These are phyloP conservation scores for Spirogloea muscicola DNA, from an alignment of 139 green algal genomes.

Conservation along the genomic window DNA sequence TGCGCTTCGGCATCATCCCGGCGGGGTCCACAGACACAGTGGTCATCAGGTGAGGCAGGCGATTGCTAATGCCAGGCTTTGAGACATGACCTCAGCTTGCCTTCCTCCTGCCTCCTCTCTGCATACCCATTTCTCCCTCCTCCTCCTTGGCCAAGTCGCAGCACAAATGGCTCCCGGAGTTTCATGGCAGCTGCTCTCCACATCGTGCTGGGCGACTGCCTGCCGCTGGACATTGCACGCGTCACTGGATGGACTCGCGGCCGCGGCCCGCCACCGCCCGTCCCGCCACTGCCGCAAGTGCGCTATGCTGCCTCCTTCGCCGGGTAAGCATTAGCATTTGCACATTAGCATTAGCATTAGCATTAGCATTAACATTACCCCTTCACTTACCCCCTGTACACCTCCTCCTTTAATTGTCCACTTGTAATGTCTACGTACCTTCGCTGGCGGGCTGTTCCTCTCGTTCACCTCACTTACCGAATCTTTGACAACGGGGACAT, in stretches of 20 bases:
- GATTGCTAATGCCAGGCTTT: too few relatives aligned
- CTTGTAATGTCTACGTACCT: too few relatives aligned
- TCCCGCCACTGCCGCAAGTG: neutral
- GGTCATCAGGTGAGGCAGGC: constrained; percentile 22
- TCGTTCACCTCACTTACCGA: too few relatives aligned
- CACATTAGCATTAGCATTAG: too few relatives aligned
- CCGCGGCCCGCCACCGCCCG: neutral
- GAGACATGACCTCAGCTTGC: too few relatives aligned
- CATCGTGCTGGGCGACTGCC: constrained; percentile 75
- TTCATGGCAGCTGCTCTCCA: constrained; percentile 73
- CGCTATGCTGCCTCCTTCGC: constrained; percentile 35
- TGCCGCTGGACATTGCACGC: constrained; percentile 69
- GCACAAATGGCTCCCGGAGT: constrained; percentile 69
- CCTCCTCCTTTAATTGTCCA: too few relatives aligned
- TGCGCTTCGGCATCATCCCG: constrained; percentile 22
- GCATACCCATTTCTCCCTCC: too few relatives aligned
- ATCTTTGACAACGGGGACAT: neutral
- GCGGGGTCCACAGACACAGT: constrained; percentile 16
- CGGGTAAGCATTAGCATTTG: constrained; percentile 9
- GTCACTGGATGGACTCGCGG: constrained; percentile 7
- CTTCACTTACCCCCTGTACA: too few relatives aligned
- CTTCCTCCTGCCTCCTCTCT: too few relatives aligned
- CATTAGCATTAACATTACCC: too few relatives aligned
- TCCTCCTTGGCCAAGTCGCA: constrained; percentile 33
- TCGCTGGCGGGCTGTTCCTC: too few relatives aligned